phyloP scores from a whole-genome alignment of 306 rosid genomes.

The Cicer judaicum region DNA sequence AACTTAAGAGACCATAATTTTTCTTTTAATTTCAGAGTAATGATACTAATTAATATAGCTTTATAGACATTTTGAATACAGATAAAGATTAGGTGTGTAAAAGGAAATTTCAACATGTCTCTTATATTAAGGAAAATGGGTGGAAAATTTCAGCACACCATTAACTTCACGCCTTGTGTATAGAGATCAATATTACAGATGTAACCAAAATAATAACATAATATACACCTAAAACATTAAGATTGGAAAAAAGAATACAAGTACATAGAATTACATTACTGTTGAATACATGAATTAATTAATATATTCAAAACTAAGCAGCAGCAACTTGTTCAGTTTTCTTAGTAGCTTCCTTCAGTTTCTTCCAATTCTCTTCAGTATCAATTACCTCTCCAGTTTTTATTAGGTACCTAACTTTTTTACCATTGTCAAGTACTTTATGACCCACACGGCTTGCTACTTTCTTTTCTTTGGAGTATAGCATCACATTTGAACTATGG shows the following conservation, averaged over 20 bases:
- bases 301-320: conserved; percentile 47
- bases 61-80: too few relatives aligned
- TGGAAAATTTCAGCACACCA: too few relatives aligned
- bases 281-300: conserved; percentile 40
- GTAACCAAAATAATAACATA: conserved; percentile 17
- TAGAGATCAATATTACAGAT: conserved; percentile 23
- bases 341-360: conserved; percentile 61
- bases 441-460: conserved; percentile 96
- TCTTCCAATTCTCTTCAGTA: conserved; percentile 75
- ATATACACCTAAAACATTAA: conserved; percentile 40
- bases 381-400: conserved; percentile 95
- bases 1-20: too few relatives aligned
- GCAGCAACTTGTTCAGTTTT: conserved; percentile 75
- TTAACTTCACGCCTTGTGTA: not conserved
- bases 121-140: too few relatives aligned
- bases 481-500: conserved; percentile 99
- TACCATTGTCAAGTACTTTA: conserved; percentile 79
- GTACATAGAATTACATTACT: conserved; percentile 50
- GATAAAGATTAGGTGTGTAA: too few relatives aligned
- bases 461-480: conserved; percentile 84
- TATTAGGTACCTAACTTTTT: conserved; percentile 80
- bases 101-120: too few relatives aligned
- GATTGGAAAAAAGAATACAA: conserved; percentile 29
- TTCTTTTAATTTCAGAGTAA: too few relatives aligned
- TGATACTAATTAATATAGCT: too few relatives aligned